phyloP scores from a whole-genome alignment of 2,329 filamentous ascomycete genomes.

The Chaetomium sp. region DNA sequence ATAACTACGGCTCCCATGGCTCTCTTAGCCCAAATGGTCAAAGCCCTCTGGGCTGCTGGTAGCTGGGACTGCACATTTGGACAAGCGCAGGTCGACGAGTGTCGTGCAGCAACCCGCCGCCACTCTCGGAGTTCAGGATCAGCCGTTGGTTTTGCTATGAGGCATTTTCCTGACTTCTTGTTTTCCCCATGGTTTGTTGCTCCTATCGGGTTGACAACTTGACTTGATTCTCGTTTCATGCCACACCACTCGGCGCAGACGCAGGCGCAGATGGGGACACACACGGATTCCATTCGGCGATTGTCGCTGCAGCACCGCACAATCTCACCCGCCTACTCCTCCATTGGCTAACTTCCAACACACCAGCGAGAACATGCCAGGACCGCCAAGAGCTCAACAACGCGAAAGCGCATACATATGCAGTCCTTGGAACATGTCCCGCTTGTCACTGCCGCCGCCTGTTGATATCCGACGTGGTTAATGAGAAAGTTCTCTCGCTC shows the following conservation, averaged over 20 bases:
- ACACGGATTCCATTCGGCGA: neutral
- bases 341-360: too few relatives aligned
- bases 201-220: neutral
- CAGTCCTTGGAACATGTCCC: constrained; percentile 10
- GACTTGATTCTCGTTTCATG: neutral
- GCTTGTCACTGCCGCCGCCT: neutral
- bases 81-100: neutral
- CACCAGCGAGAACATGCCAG: too few relatives aligned
- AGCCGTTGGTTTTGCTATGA: constrained; percentile 10
- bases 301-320: neutral
- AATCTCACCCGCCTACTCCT: too few relatives aligned
- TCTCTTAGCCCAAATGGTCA: neutral
- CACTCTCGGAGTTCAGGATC: neutral
- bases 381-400: neutral
- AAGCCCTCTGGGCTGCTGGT: neutral
- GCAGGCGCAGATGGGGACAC: too few relatives aligned
- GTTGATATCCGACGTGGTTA: constrained; percentile 10
- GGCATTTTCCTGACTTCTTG: constrained; percentile 16
- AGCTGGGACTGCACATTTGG: neutral
- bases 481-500: neutral
- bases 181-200: neutral
- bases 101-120: constrained; percentile 14
- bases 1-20: neutral
- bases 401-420: neutral
- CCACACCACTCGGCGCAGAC: neutral